Conservation (phyloP, 176 grass and related monocot species). For the Triticum aestivum region DNA sequence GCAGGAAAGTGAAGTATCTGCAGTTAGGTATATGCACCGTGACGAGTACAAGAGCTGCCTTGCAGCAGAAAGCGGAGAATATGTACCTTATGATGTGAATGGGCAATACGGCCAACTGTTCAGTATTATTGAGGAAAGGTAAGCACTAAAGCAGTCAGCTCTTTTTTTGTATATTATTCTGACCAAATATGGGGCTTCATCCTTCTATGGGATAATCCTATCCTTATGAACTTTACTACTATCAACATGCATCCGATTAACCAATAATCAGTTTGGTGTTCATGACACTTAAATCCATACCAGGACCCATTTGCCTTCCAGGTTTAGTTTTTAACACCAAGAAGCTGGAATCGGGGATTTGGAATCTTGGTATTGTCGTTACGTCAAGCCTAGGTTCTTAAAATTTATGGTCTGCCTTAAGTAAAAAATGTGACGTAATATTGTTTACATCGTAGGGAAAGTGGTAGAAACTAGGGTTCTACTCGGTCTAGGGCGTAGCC, state of each 20-base stretch:
- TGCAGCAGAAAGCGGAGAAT: constrained; percentile 59
- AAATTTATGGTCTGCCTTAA: background rate
- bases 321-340: background rate
- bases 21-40: constrained; percentile 67
- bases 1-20: constrained; percentile 90
- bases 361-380: background rate
- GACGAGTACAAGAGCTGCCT: constrained; percentile 78
- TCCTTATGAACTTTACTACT: background rate
- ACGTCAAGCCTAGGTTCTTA: background rate
- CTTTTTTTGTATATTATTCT: constrained; percentile 1
- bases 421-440: background rate
- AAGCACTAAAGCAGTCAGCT: constrained; percentile 12
- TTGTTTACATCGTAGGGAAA: background rate
- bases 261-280: background rate
- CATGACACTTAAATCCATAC: background rate
- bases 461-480: too few species aligned
- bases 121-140: constrained; percentile 86
- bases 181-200: background rate
- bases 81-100: constrained; percentile 86
- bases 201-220: background rate
- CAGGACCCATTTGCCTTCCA: background rate
- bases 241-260: background rate
- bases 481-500: too few species aligned
- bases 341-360: constrained; percentile 6
- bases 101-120: constrained; percentile 79